Evolutionary conservation across 257 asterid genomes (phyloP), one percentile per base, ranked within the genome.

Genomic region (Buddleja alternifolia): DNA sequence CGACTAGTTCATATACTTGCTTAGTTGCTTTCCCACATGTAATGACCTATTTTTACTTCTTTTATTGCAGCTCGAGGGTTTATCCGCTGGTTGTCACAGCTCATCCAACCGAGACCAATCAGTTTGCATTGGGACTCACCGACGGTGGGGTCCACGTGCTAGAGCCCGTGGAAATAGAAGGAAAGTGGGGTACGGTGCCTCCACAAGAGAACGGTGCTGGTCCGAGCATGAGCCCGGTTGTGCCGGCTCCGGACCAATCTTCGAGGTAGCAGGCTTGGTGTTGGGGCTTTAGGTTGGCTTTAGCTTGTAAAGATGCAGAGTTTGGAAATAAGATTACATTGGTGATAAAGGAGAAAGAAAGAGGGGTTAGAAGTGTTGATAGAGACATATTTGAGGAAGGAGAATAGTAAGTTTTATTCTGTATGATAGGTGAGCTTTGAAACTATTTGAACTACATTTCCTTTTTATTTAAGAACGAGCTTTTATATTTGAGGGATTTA

Each of bases 121-220:
- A 88, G 74, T 82, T 86, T 14, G 93, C 93, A 0, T 23, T 88
- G 65, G 93, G 93, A 29, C 82, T 89, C 24, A 79, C 80, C 1
- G 94, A 89, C 71, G 96, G 96, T 3, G 77, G 84, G 16, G 92
- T 89, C 20, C 73, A 75, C 46, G 92, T 89, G 68, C 71, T 89
- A 8, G 96, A 89, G 80, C 94, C 92, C 23, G 71, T 73, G 25
- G 90, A 80, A 61, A 21, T 79, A 0, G 85, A 82, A 72, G 94
- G 86, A 5, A 77, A 63, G 20, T 86, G 90, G 94, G 96, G 88
- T 4, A 63, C 58, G 4, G 57, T 32, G 0, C 86, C 88, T 10
- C 84, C 89, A 3, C 81, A 63, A 11, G 88, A 83, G 60, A 80
- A 75, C n/a, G 78, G 80, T 21, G 76, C 36, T 6, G 77, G 80